Percentiles rank a stretch among this genome's conserved stretches.
Evolutionary conservation across 768 basidiomycete species (phyloP).

Genomic region (Macrolepiota dolichaula): DNA sequence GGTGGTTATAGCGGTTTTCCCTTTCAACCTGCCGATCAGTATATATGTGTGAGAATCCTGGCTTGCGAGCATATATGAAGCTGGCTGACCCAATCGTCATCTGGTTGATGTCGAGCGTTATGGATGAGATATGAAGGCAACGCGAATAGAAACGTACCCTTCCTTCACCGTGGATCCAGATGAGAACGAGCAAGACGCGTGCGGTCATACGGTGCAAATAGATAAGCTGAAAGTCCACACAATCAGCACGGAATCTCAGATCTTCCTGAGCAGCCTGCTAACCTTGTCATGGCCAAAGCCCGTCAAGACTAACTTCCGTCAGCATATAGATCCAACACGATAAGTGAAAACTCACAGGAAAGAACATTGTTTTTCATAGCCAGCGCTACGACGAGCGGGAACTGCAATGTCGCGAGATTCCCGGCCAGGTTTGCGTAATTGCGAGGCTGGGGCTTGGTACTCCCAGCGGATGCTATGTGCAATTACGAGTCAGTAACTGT

Average conservation of each 20-base stretch:
- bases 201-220: slow-evolving; percentile 46
- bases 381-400: slow-evolving; percentile 54
- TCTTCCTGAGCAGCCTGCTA: not conserved
- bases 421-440: slow-evolving; percentile 41
- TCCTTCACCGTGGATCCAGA: slow-evolving; percentile 46
- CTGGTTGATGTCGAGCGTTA: slow-evolving; percentile 4
- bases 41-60: too few species aligned
- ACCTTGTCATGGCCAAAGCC: slow-evolving; percentile 47
- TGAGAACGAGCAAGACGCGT: slow-evolving; percentile 40
- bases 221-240: slow-evolving; percentile 30
- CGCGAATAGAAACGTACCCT: slow-evolving; percentile 28
- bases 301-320: slow-evolving; percentile 40
- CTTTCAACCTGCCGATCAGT: slow-evolving; percentile 11
- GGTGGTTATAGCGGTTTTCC: slow-evolving; percentile 17
- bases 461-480: slow-evolving; percentile 27
- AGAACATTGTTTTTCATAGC: slow-evolving; percentile 59
- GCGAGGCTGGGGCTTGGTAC: slow-evolving; percentile 28
- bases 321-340: not conserved
- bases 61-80: too few species aligned
- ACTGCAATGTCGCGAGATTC: slow-evolving; percentile 42
- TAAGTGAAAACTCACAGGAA: slow-evolving; percentile 22
- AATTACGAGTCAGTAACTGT: not conserved
- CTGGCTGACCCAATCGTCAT: slow-evolving; percentile 17
- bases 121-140: not conserved
- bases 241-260: not conserved